Evolutionary conservation across 192 early-diverging fungal genomes (phyloP).

Genomic region (Chytriomyces hyalinus): DNA sequence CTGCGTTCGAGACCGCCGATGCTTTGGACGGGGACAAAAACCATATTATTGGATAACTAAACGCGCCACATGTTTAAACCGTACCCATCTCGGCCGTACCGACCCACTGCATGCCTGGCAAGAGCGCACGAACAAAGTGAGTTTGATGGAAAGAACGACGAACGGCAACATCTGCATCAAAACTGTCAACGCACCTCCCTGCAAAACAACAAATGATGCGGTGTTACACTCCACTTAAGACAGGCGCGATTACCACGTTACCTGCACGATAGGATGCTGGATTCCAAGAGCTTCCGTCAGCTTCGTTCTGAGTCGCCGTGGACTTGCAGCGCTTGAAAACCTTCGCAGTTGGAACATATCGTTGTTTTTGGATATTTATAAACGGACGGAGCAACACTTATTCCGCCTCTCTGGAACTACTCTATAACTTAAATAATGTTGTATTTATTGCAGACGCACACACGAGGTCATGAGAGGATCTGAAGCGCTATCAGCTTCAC

Average conservation of each 20-base stretch:
- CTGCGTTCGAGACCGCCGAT: slow-evolving; percentile 27
- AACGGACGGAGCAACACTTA: no score
- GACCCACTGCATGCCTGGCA: slow-evolving; percentile 30
- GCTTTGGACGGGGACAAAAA: not conserved
- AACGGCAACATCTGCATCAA: no score
- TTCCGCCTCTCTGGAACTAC: no score
- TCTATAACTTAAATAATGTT: no score
- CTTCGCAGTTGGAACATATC: no score
- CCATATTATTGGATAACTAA: not conserved
- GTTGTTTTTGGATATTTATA: no score
- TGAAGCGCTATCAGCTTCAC: no score
- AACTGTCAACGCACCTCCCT: not conserved
- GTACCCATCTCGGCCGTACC: slow-evolving; percentile 28
- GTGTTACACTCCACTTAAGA: no score
- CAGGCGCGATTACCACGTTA: not conserved
- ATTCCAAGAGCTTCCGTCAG: slow-evolving; percentile 31
- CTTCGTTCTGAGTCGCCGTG: slow-evolving; percentile 10
- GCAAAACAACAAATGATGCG: not conserved
- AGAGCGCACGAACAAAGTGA: not conserved
- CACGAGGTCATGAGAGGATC: no score
- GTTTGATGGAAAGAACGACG: not conserved
- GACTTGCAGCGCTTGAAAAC: not conserved
- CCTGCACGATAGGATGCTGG: slow-evolving; percentile 29
- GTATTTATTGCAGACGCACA: no score
- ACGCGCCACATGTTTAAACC: not conserved